Evolutionary conservation across 495 filamentous ascomycete genomes (phyloP), one percentile per base, ranked within the genome.

Genomic region (Talaromyces wortmannii): DNA sequence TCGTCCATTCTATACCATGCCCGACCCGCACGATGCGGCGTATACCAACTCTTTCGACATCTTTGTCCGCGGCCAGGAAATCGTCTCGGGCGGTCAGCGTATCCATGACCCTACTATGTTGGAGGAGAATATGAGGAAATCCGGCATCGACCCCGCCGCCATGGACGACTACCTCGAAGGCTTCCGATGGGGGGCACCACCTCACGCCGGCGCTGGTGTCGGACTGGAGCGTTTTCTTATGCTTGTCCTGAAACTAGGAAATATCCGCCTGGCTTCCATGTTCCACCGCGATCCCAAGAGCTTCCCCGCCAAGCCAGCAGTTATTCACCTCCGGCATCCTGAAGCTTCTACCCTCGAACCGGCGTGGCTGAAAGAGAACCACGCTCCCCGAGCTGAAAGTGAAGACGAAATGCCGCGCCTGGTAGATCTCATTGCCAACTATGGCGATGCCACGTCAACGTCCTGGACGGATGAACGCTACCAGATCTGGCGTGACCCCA

Each of bases 11-110:
- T 96, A 97, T 60, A 88, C 92, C n/a, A 92, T 95, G 80, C 88
- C 89, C 0, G 91, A 96, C 53, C 79, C 88, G 3, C 70, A 84
- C 8, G 83, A 96, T 60, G 71, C 80, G 7, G 77, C 76, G 3
- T 78, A 80, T 62, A 96, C 91, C 44, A 96, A 96, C 70, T 95
- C 92, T 0, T 97, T 96, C 59, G 91, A 97, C 68, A 92, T 96
- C 62, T 96, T 96, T 72, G 79, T 96, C 51, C 89, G 92, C 10
- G 92, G 92, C 5, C 92, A 97, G 64, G 92, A 96, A 66, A 95
- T 96, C 58, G 83, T 92, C 5, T 89, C 86, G 2, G 91, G 92
- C 50, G 92, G 91, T 7, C 91, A 96, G 67, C 89, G 92, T 81
- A 89, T 96, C 57, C 89, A 97, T 67, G 84, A 91, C 53, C 78